Percentiles rank a stretch among this genome's conserved stretches.
phyloP scores from a whole-genome alignment of 768 basidiomycete species.

The Phaffia australis region DNA sequence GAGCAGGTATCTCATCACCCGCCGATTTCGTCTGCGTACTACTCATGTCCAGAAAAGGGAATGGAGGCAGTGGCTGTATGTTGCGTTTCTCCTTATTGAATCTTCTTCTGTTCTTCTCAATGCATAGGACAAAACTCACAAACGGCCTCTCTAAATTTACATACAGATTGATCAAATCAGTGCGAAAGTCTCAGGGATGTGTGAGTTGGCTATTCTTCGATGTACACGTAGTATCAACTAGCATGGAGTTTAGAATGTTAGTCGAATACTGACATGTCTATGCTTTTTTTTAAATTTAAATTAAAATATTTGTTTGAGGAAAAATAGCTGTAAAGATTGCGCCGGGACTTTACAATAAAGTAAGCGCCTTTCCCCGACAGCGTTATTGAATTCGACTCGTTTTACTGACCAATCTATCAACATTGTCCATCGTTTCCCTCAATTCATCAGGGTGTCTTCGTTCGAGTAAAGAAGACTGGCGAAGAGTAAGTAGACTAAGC shows the following conservation, averaged over 20 bases:
- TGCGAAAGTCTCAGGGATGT: constrained; percentile 80
- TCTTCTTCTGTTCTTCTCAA: neutral
- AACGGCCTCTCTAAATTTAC: neutral
- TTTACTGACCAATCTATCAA: neutral
- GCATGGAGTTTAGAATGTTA: no score
- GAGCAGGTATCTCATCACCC: constrained; percentile 98
- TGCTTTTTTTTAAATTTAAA: no score
- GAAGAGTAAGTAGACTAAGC: constrained; percentile 36
- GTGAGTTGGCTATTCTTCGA: constrained; percentile 31
- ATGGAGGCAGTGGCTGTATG: constrained; percentile 57
- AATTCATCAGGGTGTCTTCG: constrained; percentile 53
- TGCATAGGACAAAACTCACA: neutral
- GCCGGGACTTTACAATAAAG: constrained; percentile 70
- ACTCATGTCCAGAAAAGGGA: constrained; percentile 59
- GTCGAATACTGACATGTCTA: no score
- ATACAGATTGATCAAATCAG: constrained; percentile 71
- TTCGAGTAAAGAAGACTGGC: constrained; percentile 61
- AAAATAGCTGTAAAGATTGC: constrained; percentile 54
- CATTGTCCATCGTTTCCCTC: neutral
- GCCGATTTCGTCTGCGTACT: constrained; percentile 77
- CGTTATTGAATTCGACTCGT: neutral
- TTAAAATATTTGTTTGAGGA: no score
- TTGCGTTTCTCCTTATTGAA: no score
- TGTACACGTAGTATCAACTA: no score
- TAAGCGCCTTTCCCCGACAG: neutral